Evolutionary conservation across 2,329 filamentous ascomycete species (phyloP).

Genomic region (Paraphaeosphaeria sporulosa): DNA sequence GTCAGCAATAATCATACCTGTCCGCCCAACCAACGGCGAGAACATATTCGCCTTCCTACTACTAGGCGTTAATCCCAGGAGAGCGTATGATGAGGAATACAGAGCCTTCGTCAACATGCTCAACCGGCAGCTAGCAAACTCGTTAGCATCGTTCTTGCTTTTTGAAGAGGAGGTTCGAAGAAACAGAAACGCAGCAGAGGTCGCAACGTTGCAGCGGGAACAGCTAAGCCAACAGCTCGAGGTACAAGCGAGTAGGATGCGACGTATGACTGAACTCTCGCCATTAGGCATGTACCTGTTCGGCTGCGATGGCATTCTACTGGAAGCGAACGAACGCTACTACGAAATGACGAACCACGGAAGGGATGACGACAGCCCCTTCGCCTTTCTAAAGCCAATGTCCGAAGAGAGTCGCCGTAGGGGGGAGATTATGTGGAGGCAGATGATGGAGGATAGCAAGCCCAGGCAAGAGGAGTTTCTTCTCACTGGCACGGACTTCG

Average conservation of each 20-base stretch:
- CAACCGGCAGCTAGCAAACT: constrained; percentile 43
- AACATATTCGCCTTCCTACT: constrained; percentile 43
- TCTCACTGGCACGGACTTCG: constrained; percentile 46
- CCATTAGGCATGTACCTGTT: constrained; percentile 44
- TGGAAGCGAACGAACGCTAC: constrained; percentile 56
- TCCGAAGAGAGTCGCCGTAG: constrained; percentile 41
- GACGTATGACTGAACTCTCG: constrained; percentile 44
- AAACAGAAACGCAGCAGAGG: constrained; percentile 35
- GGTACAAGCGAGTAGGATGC: constrained; percentile 43
- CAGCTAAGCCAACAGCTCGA: constrained; percentile 37
- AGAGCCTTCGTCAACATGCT: constrained; percentile 39
- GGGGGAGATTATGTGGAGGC: constrained; percentile 51
- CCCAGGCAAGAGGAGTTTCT: constrained; percentile 54
- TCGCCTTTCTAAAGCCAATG: constrained; percentile 55
- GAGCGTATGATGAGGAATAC: constrained; percentile 46
- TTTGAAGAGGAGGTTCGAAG: constrained; percentile 44
- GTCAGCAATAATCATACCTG: constrained; percentile 44
- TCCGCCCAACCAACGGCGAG: constrained; percentile 39
- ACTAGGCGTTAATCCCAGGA: constrained; percentile 42
- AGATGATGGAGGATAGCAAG: constrained; percentile 43
- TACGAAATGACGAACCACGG: constrained; percentile 57
- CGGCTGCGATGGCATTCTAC: constrained; percentile 51
- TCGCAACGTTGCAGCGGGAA: constrained; percentile 38
- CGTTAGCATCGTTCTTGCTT: constrained; percentile 42
- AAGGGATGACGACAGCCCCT: constrained; percentile 48